Evolutionary conservation across 805 yeast genomes (phyloP).

Genomic region (Saccharomycodes ludwigii): DNA sequence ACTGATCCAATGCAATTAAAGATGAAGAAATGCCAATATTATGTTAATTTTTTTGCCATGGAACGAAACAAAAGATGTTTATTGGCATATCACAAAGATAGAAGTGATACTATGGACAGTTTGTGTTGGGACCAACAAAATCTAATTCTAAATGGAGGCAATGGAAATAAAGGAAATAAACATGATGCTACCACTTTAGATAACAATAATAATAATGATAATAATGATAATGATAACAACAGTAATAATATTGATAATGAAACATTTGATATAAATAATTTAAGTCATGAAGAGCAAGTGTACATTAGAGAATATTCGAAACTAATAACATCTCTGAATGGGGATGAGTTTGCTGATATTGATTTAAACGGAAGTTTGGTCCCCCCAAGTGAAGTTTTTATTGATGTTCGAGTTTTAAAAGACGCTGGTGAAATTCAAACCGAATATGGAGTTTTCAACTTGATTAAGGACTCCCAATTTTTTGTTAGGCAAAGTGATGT

Average conservation of each 20-base stretch:
- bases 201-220: no score
- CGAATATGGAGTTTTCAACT: constrained; percentile 89
- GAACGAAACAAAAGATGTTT: constrained; percentile 83
- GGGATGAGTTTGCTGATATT: constrained; percentile 58
- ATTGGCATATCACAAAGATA: constrained; percentile 64
- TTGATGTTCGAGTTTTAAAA: constrained; percentile 84
- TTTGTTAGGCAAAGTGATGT: constrained; percentile 92
- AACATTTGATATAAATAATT: constrained; percentile 31
- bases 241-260: constrained; percentile 5
- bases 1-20: constrained; percentile 28
- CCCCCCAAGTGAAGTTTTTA: constrained; percentile 86
- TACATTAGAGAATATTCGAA: constrained; percentile 63
- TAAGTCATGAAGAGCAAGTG: constrained; percentile 71
- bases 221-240: constrained; percentile 14
- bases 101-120: constrained; percentile 57
- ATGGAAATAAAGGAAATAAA: no score
- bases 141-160: constrained; percentile 15
- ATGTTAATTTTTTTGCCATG: constrained; percentile 55
- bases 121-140: constrained; percentile 59
- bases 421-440: constrained; percentile 97
- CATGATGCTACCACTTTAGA: no score
- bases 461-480: constrained; percentile 88
- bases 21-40: constrained; percentile 45
- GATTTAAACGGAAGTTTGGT: constrained; percentile 81
- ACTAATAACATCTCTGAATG: constrained; percentile 61